Evolutionary conservation across 768 basidiomycete species (phyloP).

Genomic region (Asterophora parasitica): DNA sequence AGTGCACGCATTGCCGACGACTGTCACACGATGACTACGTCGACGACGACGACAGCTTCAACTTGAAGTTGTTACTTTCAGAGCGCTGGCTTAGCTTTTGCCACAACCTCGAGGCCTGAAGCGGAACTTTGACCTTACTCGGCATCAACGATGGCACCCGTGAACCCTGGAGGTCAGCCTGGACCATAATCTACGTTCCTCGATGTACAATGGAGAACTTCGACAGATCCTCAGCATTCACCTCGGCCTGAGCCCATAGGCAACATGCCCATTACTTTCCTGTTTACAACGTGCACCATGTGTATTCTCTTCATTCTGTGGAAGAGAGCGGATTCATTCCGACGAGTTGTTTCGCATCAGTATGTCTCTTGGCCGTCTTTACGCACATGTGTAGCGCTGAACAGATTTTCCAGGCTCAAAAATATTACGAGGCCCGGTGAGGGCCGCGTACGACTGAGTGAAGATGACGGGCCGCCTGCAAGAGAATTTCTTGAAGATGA

Average conservation of each 20-base stretch:
- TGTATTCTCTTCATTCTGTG: constrained; percentile 59
- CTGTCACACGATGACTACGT: no score
- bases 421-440: constrained; percentile 43
- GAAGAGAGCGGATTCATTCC: constrained; percentile 52
- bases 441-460: constrained; percentile 61
- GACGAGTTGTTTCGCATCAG: constrained; percentile 60
- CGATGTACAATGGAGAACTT: neutral
- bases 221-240: constrained; percentile 51
- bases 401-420: constrained; percentile 40
- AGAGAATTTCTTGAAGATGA: constrained; percentile 59
- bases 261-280: constrained; percentile 45
- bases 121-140: no score
- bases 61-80: no score
- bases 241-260: constrained; percentile 65
- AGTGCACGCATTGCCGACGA: no score
- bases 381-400: neutral
- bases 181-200: neutral
- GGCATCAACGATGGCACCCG: constrained; percentile 7
- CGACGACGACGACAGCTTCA: no score
- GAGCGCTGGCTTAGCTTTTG: no score
- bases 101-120: no score
- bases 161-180: constrained; percentile 13
- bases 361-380: constrained; percentile 26
- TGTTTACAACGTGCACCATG: constrained; percentile 54
- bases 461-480: constrained; percentile 71